Evolutionary conservation across 108 stramenopile species (phyloP).

Genomic region (Skeletonema marinoi): DNA sequence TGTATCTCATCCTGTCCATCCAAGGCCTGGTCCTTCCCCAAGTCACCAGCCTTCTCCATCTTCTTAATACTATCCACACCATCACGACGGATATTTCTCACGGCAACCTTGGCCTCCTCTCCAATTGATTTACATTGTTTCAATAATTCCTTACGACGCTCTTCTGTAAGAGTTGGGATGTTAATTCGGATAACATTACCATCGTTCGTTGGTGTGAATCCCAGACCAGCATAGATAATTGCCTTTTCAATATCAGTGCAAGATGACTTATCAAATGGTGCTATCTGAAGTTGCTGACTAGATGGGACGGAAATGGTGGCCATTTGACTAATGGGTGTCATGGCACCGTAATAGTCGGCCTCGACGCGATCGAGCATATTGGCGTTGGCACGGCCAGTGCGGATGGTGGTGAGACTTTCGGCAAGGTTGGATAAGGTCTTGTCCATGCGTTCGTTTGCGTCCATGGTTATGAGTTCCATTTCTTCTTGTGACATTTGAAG

Average conservation of each 20-base stretch:
- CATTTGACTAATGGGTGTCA: conserved; percentile 91
- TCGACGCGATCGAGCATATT: conserved; percentile 90
- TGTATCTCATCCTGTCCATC: conserved; percentile 85
- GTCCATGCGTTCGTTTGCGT: conserved; percentile 84
- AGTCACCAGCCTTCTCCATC: conserved; percentile 84
- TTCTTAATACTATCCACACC: conserved; percentile 90
- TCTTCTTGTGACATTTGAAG: conserved; percentile 46
- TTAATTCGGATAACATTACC: conserved; percentile 91
- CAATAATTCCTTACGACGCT: conserved; percentile 93
- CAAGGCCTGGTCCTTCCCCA: conserved; percentile 87
- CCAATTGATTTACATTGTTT: conserved; percentile 93
- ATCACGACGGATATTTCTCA: conserved; percentile 90
- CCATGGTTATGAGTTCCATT: conserved; percentile 52
- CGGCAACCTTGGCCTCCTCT: conserved; percentile 93
- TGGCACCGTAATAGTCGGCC: conserved; percentile 90
- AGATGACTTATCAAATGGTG: conserved; percentile 85
- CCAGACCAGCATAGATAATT: conserved; percentile 88
- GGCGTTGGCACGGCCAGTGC: conserved; percentile 91
- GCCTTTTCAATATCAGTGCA: conserved; percentile 84
- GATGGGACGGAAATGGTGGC: conserved; percentile 87
- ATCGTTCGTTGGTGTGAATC: conserved; percentile 91
- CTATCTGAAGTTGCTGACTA: conserved; percentile 85
- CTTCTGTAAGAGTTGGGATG: conserved; percentile 93
- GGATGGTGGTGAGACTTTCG: conserved; percentile 78
- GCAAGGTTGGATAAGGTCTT: conserved; percentile 82